Evolutionary conservation across 1,139 yeast species (phyloP).

Genomic region (Geotrichum europaeum): DNA sequence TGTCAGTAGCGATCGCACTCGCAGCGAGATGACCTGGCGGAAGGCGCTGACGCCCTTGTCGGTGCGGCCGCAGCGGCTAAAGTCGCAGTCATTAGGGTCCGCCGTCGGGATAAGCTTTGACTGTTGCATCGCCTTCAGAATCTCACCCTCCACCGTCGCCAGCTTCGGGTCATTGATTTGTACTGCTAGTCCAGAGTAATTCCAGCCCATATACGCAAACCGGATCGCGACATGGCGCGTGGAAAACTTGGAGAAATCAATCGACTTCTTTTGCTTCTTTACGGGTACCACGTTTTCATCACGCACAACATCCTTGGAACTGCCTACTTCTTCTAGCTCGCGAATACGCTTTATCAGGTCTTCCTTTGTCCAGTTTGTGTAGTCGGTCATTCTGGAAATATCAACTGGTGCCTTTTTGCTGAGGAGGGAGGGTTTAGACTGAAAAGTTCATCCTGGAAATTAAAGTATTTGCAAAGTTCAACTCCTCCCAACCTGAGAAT

Average conservation of each 20-base stretch:
- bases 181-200: constrained; percentile 81
- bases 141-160: constrained; percentile 80
- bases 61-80: constrained; percentile 93
- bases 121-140: constrained; percentile 62
- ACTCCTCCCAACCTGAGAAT: constrained; percentile 10
- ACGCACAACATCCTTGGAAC: background rate
- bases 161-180: constrained; percentile 63
- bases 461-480: background rate
- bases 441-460: background rate
- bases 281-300: constrained; percentile 3
- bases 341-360: constrained; percentile 46
- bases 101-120: constrained; percentile 60
- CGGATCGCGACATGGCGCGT: constrained; percentile 69
- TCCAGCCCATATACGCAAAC: constrained; percentile 54
- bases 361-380: constrained; percentile 43
- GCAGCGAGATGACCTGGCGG: constrained; percentile 84
- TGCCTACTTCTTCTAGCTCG: constrained; percentile 41
- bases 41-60: constrained; percentile 96
- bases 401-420: background rate
- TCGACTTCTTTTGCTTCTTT: constrained; percentile 38
- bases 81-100: constrained; percentile 55
- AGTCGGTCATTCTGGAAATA: constrained; percentile 5
- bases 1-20: constrained; percentile 62
- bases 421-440: background rate
- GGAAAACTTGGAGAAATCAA: constrained; percentile 65